Base-by-base conservation (phyloP, 495 filamentous ascomycete species). In the Neurospora sp. region DNA sequence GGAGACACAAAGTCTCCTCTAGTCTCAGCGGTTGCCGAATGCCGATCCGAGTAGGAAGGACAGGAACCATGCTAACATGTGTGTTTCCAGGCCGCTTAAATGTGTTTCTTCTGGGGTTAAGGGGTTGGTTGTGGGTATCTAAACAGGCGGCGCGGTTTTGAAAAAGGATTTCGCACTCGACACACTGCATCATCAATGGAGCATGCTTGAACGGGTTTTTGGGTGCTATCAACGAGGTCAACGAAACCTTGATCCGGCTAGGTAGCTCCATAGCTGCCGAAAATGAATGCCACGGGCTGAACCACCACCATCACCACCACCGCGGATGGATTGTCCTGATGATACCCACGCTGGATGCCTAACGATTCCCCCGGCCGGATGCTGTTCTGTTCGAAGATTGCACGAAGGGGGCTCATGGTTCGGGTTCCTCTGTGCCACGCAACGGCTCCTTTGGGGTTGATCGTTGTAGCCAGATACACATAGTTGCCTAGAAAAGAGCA, bases 121-220 rank as follows among this genome's bases (percentile, higher is more conserved):
- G 73, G 80, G 76, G 72, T 78, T 72, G 76, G 76, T 73, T 79
- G 75, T 78, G 71, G 35, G 76, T 79, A 77, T 80, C 75, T 79
- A 75, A 62, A 79, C 77, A 74, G 76, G 75, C 77, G 77, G 80
- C 79, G 79, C 78, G 80, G 80, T 74, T 75, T 75, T 77, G 73
- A 76, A 77, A 72, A 78, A 81, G 72, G 72, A 77, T 80, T 79
- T 80, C 76, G 72, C 79, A 79, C 78, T 76, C 79, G 72, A 77
- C 73, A 75, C 78, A 78, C 74, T 80, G 79, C 80, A 81, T 80
- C 76, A 78, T 79, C 79, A 75, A 78, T 76, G 80, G 78, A 75
- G 79, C 74, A 74, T 80, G 80, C 78, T 79, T 81, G 80, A 72
- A 72, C 42, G 77, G 79, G 74, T 79, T 81, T 66, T 74, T 76